phyloP scores from a whole-genome alignment of 441 rosid species.

The Pelargonium citronellum region DNA sequence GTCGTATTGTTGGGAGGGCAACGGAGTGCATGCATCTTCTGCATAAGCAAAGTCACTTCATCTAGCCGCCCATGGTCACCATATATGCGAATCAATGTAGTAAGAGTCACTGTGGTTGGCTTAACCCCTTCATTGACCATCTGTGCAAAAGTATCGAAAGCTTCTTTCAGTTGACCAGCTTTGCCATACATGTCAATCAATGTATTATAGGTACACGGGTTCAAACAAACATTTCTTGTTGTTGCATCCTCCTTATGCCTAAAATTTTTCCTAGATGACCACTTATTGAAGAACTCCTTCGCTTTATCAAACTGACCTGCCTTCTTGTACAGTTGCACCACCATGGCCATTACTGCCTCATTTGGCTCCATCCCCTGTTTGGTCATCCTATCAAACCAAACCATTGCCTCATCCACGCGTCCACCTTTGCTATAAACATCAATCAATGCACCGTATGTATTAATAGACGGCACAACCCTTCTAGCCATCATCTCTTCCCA shows the following conservation, averaged over 20 bases:
- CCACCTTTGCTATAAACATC: slow-evolving; percentile 8
- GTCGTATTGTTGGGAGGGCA: not conserved
- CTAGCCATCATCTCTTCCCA: slow-evolving; percentile 8
- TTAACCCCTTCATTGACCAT: not conserved
- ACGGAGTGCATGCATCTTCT: not conserved
- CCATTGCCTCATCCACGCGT: not conserved
- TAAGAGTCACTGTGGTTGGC: slow-evolving; percentile 5
- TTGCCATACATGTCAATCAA: slow-evolving; percentile 7
- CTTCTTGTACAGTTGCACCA: slow-evolving; percentile 6
- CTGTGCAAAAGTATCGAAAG: not conserved
- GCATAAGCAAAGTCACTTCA: not conserved
- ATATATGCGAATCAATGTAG: not conserved
- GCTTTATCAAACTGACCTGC: slow-evolving; percentile 2
- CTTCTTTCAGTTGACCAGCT: not conserved
- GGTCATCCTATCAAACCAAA: not conserved
- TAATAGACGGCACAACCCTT: not conserved
- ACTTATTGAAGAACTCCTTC: slow-evolving; percentile 2
- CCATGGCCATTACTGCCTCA: not conserved
- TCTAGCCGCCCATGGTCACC: slow-evolving; percentile 6
- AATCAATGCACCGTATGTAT: not conserved
- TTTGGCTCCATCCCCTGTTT: slow-evolving; percentile 3
- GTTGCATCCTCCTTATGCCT: not conserved
- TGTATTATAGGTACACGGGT: not conserved
- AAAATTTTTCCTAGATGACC: not conserved
- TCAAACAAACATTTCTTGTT: slow-evolving; percentile 8